Percentiles rank a stretch among this genome's conserved stretches.
phyloP scores from a whole-genome alignment of 2,329 filamentous ascomycete genomes.

The Sporothrix phasma region DNA sequence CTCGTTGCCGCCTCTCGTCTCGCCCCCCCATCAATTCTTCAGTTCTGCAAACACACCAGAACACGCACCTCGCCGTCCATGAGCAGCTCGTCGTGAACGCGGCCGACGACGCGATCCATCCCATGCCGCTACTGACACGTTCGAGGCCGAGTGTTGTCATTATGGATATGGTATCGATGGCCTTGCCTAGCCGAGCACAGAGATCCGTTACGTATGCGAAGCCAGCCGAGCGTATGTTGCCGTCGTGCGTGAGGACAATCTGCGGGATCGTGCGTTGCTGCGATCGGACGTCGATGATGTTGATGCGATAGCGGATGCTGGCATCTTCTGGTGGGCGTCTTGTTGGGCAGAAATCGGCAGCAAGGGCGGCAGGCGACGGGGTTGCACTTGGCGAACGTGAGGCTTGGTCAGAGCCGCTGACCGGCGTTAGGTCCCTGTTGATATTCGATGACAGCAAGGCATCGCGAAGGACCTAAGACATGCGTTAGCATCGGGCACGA shows the following conservation, averaged over 20 bases:
- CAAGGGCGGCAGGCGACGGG: neutral
- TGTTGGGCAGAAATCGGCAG: neutral
- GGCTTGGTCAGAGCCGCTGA: neutral
- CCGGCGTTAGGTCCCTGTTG: neutral
- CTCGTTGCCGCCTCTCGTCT: neutral
- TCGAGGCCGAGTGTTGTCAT: conserved; percentile 11
- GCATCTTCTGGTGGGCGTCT: neutral
- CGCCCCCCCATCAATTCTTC: neutral
- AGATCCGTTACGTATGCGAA: neutral
- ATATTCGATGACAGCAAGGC: neutral
- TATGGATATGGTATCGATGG: neutral
- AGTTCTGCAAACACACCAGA: conserved; percentile 3
- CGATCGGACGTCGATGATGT: neutral
- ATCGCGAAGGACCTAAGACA: neutral
- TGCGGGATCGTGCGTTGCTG: conserved; percentile 6
- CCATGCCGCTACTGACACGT: neutral
- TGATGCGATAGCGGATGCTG: conserved; percentile 12
- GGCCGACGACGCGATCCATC: conserved; percentile 12
- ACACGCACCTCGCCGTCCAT: conserved; percentile 14
- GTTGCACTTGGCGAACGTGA: neutral
- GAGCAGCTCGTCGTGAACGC: conserved; percentile 3
- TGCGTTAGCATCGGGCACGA: neutral
- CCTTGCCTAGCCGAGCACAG: neutral
- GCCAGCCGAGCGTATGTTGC: conserved; percentile 1
- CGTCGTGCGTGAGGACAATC: conserved; percentile 8